Conservation (phyloP, 129 eudicot genomes). For the Helianthus tuberosus region DNA sequence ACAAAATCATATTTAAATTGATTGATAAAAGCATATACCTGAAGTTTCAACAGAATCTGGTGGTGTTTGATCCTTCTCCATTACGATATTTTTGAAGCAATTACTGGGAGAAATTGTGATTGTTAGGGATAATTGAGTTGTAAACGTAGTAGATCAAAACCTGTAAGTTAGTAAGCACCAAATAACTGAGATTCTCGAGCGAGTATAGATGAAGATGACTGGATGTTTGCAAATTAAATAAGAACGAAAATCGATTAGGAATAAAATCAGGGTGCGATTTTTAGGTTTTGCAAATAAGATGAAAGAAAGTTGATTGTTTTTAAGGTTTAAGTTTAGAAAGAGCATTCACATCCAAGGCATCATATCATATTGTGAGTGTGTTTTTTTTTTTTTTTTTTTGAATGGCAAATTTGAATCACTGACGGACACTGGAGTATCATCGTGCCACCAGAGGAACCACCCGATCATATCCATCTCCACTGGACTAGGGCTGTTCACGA, state of each 20-base stretch:
- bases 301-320: too few relatives aligned
- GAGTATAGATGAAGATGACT: constrained; percentile 2
- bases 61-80: constrained; percentile 26
- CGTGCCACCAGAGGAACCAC: too few relatives aligned
- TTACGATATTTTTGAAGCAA: constrained; percentile 9
- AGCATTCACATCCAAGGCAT: too few relatives aligned
- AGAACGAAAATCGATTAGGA: background rate
- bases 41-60: constrained; percentile 25
- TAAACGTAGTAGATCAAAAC: constrained; percentile 11
- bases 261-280: too few relatives aligned
- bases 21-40: constrained; percentile 25
- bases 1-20: background rate
- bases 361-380: too few relatives aligned
- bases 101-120: constrained; percentile 7
- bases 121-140: background rate
- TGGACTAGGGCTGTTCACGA: too few relatives aligned
- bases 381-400: too few relatives aligned
- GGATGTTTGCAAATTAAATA: constrained; percentile 6
- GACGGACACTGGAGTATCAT: too few relatives aligned
- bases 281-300: too few relatives aligned
- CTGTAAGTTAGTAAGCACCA: constrained; percentile 7
- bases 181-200: constrained; percentile 8
- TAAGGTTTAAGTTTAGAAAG: too few relatives aligned
- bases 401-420: too few relatives aligned
- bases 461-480: too few relatives aligned